Percentiles rank a stretch among this genome's conserved stretches.
phyloP scores from a whole-genome alignment of 176 grass and related monocot species.

The Triticum monococcum region DNA sequence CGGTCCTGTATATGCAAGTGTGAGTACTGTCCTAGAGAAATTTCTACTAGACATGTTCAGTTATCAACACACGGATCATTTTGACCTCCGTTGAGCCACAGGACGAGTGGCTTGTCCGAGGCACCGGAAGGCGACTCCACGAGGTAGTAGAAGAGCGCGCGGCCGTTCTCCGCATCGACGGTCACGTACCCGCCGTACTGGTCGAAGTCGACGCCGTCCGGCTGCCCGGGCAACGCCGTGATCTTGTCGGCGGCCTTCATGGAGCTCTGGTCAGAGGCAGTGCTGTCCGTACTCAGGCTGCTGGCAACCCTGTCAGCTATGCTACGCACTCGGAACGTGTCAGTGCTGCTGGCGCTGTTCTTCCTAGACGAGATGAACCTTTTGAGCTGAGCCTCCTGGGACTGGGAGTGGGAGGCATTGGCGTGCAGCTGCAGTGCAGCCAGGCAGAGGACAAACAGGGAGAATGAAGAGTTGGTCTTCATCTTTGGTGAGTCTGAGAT shows the following conservation, averaged over 20 bases:
- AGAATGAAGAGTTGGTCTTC: neutral
- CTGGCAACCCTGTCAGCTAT: neutral
- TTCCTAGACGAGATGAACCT: constrained; percentile 26
- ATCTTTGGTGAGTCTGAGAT: neutral
- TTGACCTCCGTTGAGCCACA: constrained; percentile 71
- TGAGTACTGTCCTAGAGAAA: neutral
- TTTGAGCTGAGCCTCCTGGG: constrained; percentile 22
- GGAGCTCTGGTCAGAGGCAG: neutral
- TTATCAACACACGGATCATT: neutral
- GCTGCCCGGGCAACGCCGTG: constrained; percentile 45
- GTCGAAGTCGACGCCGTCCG: constrained; percentile 28
- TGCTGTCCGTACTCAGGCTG: neutral
- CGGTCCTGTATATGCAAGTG: constrained; percentile 27
- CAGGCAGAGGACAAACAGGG: neutral
- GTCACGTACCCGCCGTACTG: constrained; percentile 55
- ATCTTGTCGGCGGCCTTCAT: constrained; percentile 50
- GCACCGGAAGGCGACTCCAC: constrained; percentile 23
- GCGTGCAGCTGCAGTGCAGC: neutral
- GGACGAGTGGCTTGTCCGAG: constrained; percentile 41
- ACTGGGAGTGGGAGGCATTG: neutral
- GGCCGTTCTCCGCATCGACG: constrained; percentile 27
- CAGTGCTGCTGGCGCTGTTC: neutral
- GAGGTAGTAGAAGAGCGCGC: constrained; percentile 62
- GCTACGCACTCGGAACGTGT: neutral
- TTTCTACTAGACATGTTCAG: neutral